Conservation (phyloP, 192 early-diverging fungal species). For the Coemansia sp. region DNA sequence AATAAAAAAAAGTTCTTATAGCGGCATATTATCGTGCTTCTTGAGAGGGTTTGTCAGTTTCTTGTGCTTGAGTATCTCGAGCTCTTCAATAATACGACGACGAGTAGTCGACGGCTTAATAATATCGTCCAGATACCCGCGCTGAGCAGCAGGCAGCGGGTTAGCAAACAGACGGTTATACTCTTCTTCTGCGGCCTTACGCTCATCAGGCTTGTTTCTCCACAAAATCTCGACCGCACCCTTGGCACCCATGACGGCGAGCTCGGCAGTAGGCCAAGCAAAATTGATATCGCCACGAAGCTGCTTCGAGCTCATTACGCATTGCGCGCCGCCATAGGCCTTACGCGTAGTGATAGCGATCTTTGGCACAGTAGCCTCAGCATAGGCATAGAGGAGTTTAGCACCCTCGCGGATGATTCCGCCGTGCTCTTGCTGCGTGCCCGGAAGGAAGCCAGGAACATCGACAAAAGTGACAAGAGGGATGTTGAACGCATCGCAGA, state of each 20-base stretch:
- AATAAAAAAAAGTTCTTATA: conserved; percentile 55
- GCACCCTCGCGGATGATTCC: conserved; percentile 97
- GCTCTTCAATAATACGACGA: conserved; percentile 82
- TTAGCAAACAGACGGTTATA: conserved; percentile 93
- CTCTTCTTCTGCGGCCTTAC: conserved; percentile 76
- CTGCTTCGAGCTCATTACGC: conserved; percentile 98
- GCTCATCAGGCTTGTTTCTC: conserved; percentile 59
- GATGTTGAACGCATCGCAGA: conserved; percentile 96
- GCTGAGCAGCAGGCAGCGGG: conserved; percentile 90
- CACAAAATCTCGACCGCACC: conserved; percentile 98
- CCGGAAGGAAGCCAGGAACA: conserved; percentile 96
- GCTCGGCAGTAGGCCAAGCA: conserved; percentile 96
- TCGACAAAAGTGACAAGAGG: conserved; percentile 94
- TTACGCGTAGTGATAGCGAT: conserved; percentile 94
- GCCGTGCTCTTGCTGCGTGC: conserved; percentile 90
- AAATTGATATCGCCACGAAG: conserved; percentile 90
- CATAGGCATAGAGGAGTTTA: conserved; percentile 94
- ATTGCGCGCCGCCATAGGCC: conserved; percentile 97
- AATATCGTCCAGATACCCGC: conserved; percentile 82
- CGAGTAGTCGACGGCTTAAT: conserved; percentile 75
- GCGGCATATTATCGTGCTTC: conserved; percentile 95
- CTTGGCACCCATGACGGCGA: conserved; percentile 98
- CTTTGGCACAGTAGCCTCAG: conserved; percentile 97
- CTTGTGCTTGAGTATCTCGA: conserved; percentile 80
- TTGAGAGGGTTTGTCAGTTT: conserved; percentile 76